Conservation (phyloP, 176 grass and related monocot species). For the Oryza nivara region DNA sequence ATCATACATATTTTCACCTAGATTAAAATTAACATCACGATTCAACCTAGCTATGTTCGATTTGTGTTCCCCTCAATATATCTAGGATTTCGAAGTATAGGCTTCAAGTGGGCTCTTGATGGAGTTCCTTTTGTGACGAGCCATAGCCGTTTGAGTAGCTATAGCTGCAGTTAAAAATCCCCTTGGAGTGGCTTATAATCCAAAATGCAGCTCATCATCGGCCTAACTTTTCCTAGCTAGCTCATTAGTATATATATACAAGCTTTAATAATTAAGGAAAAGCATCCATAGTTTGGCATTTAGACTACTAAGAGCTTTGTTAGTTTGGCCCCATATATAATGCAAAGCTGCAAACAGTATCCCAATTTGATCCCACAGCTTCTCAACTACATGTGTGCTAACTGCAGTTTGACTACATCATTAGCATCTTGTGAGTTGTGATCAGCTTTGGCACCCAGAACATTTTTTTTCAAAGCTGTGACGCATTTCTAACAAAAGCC, state of each 20-base stretch:
- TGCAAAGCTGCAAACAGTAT: background rate
- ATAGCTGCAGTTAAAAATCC: background rate
- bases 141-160: background rate
- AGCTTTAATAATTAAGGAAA: background rate
- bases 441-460: background rate
- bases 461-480: background rate
- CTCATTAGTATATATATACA: background rate
- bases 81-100: background rate
- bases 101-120: background rate
- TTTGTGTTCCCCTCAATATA: background rate
- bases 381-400: background rate
- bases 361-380: background rate
- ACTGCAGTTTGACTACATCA: background rate
- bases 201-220: background rate
- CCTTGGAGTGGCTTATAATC: background rate
- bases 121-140: background rate
- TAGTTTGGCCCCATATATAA: background rate
- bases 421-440: constrained; percentile 9
- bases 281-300: background rate
- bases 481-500: background rate
- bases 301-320: background rate
- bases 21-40: background rate
- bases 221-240: background rate
- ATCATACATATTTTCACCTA: background rate
- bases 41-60: background rate